Base-by-base conservation (phyloP, 2,329 filamentous ascomycete genomes). In the Apiospora phragmitis region DNA sequence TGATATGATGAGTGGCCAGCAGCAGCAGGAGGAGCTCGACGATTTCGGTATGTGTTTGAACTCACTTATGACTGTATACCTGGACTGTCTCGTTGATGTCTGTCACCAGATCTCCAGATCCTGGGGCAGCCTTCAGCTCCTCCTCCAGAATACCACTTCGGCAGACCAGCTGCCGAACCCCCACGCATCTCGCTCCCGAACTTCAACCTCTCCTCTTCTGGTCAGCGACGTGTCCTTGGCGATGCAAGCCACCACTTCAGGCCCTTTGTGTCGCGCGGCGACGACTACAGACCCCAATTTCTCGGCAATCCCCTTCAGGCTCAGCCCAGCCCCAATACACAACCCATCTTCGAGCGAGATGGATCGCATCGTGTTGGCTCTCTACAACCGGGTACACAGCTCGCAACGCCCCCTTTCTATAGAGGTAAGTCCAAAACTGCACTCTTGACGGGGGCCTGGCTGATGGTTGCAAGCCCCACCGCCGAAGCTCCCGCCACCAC, bases 241-340 rank as follows among this genome's bases (percentile, higher is more conserved):
- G 79, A 80, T 74, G 78, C 78, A 18, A 79, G 78, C 41, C 78
- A 77, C 70, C 75, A 80, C 69, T 80, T 80, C 65, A 73, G 74
- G 35, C 72, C 75, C 5, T 75, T 75, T 42, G 18, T 70, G 21
- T 45, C 67, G 0, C 75, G 70, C 29, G 72, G 74, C 26, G 69
- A 70, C 21, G 71, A 73, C 4, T 67, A 72, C 59, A 71, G 26
- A 24, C 73, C 77, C 2, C 73, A 73, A 14, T 76, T 77, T 32
- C 69, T 70, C 47, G 72, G 67, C 41, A 70, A 71, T 35, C 67
- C 70, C 14, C 49, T 71, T 24, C 35, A 67, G 68, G 32, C 72
- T 49, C 68, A 75, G 55, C 70, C 72, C 21, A 73, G 66, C 43
- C 73, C 73, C 4, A 70, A 69, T 16, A 72, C 73, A 18, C 75